phyloP scores from a whole-genome alignment of 106 monocot species.

The Dioscorea alata region DNA sequence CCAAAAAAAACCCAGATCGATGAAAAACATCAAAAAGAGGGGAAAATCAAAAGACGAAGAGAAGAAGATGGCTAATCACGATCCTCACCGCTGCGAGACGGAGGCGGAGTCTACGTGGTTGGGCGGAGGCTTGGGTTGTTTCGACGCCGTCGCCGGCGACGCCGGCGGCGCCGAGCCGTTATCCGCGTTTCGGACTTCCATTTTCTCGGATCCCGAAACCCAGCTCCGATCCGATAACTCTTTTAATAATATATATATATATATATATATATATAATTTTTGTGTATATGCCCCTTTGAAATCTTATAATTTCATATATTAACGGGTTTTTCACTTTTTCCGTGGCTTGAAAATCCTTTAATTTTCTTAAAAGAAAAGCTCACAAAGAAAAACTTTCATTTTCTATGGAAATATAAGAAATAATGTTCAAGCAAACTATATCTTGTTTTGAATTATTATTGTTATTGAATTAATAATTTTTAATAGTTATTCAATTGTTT shows the following conservation, averaged over 20 bases:
- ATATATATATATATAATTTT: not conserved
- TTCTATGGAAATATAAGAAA: too few relatives aligned
- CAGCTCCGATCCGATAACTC: not conserved
- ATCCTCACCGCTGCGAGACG: constrained; percentile 43
- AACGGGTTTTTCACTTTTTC: too few relatives aligned
- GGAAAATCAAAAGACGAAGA: not conserved
- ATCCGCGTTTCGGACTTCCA: constrained; percentile 36
- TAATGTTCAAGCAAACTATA: too few relatives aligned
- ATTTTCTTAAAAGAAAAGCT: too few relatives aligned
- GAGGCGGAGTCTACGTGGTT: constrained; percentile 45
- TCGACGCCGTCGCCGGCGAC: constrained; percentile 15
- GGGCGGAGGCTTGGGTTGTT: constrained; percentile 32
- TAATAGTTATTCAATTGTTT: too few relatives aligned
- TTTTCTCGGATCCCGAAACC: not conserved
- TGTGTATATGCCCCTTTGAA: not conserved
- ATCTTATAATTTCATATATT: not conserved
- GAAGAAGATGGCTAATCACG: not conserved
- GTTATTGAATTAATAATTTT: too few relatives aligned
- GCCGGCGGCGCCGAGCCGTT: constrained; percentile 22
- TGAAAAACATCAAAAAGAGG: not conserved
- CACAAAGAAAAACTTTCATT: too few relatives aligned
- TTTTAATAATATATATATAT: not conserved
- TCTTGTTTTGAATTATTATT: too few relatives aligned
- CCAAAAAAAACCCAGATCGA: constrained; percentile 1
- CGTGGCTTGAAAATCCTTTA: too few relatives aligned